phyloP scores from a whole-genome alignment of 1,284 basidiomycete genomes.

The Fomitopsis palustris region DNA sequence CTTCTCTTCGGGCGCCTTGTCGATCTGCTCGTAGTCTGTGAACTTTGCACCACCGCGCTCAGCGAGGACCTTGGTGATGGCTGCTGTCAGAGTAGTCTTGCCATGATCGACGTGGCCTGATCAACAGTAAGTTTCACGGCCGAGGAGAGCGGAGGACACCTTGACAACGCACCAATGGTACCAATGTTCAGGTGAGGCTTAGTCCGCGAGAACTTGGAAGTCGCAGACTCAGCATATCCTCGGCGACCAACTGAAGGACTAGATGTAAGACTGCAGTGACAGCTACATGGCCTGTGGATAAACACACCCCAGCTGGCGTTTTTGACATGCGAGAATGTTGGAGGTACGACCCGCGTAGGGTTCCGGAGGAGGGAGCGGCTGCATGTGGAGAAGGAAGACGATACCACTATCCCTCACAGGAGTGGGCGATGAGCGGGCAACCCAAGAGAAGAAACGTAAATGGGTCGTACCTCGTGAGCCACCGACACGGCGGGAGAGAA shows the following conservation, averaged over 20 bases:
- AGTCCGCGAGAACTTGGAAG: conserved; percentile 69
- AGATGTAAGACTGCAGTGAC: background rate
- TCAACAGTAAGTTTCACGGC: conserved; percentile 8
- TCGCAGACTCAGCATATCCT: conserved; percentile 71
- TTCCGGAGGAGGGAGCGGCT: conserved; percentile 27
- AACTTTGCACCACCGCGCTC: conserved; percentile 86
- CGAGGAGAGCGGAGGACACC: background rate
- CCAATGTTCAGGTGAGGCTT: conserved; percentile 99
- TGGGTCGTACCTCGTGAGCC: conserved; percentile 41
- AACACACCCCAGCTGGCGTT: conserved; percentile 22
- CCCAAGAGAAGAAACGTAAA: background rate
- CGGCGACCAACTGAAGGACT: conserved; percentile 39
- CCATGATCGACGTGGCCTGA: conserved; percentile 91
- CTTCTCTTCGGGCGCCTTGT: conserved; percentile 99
- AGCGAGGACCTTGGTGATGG: conserved; percentile 95
- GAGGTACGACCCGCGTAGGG: conserved; percentile 15
- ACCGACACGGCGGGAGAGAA: conserved; percentile 46
- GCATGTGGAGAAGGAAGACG: conserved; percentile 26
- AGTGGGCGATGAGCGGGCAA: background rate
- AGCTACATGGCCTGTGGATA: background rate
- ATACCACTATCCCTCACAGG: conserved; percentile 18
- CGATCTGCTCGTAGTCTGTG: conserved; percentile 96
- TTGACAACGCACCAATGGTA: conserved; percentile 68
- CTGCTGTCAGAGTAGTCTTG: conserved; percentile 96
- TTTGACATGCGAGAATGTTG: conserved; percentile 18